These are phyloP conservation scores for Malus hybrid DNA, from an alignment of 331 rosid genomes.

Conservation along the genomic window DNA sequence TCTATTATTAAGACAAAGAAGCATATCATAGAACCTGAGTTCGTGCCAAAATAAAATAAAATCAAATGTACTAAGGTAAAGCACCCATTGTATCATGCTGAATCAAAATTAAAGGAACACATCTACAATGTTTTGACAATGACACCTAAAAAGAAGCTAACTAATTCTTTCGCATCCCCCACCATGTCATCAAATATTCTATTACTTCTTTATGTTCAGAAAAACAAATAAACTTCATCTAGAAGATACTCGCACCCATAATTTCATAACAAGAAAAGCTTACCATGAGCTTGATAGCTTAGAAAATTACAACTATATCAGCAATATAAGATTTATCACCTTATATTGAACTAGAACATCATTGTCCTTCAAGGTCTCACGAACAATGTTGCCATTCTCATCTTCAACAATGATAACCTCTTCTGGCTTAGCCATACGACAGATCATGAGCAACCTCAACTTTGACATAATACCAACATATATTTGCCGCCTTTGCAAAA, in stretches of 20 bases:
- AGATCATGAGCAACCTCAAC: conserved; percentile 94
- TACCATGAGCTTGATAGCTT: background rate
- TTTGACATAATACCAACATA: conserved; percentile 87
- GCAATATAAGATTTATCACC: conserved; percentile 34
- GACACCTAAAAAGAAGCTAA: too few relatives aligned
- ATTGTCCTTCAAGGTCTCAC: conserved; percentile 98
- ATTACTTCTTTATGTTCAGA: background rate
- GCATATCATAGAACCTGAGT: background rate
- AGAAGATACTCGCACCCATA: background rate
- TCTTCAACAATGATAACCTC: conserved; percentile 98
- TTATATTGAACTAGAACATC: conserved; percentile 97
- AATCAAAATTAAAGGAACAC: background rate
- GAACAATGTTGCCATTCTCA: conserved; percentile 97
- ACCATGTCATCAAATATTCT: background rate
- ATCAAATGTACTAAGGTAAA: background rate
- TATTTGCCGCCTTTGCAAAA: conserved; percentile 77
- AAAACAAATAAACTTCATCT: background rate
- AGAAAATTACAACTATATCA: background rate
- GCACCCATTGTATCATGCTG: background rate
- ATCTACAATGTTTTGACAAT: background rate
- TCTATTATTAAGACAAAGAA: background rate
- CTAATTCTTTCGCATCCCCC: background rate
- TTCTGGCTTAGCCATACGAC: conserved; percentile 99
- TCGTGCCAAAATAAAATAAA: background rate
- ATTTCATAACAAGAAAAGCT: background rate